These are phyloP conservation scores for Penicillium coffeae DNA, from an alignment of 495 filamentous ascomycete genomes.

Conservation along the genomic window DNA sequence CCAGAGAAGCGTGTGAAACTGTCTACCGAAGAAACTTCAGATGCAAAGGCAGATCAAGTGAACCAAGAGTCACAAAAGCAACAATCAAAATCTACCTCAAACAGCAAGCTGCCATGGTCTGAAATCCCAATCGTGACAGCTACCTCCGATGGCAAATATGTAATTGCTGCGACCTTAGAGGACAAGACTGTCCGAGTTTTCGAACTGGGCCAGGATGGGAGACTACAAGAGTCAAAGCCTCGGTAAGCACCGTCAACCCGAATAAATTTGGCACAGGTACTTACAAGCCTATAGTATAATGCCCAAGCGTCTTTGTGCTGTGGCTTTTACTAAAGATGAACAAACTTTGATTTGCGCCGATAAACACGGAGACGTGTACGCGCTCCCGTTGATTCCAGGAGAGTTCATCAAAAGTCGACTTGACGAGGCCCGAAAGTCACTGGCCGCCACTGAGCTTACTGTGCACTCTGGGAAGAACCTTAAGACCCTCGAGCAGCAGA, in stretches of 20 bases:
- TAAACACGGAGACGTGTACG: conserved; percentile 95
- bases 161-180: conserved; percentile 76
- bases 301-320: conserved; percentile 80
- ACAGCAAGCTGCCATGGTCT: conserved; percentile 31
- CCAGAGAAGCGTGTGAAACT: conserved; percentile 53
- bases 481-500: conserved; percentile 69
- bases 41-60: background rate
- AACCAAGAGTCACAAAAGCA: background rate
- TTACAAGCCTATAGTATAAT: conserved; percentile 56
- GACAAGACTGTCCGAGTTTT: conserved; percentile 91
- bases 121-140: conserved; percentile 55
- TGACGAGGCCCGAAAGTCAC: conserved; percentile 46
- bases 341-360: conserved; percentile 74
- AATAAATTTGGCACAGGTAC: conserved; percentile 4
- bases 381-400: conserved; percentile 69
- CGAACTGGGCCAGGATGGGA: conserved; percentile 54
- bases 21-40: conserved; percentile 16
- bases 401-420: conserved; percentile 20
- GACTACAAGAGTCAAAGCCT: conserved; percentile 63
- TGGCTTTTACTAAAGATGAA: conserved; percentile 65
- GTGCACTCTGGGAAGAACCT: conserved; percentile 83
- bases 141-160: conserved; percentile 57
- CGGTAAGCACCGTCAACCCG: conserved; percentile 49
- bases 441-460: conserved; percentile 66
- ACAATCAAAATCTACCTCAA: conserved; percentile 2